These are phyloP conservation scores for Nissolia schottii DNA, from an alignment of 306 rosid genomes.

Conservation along the genomic window DNA sequence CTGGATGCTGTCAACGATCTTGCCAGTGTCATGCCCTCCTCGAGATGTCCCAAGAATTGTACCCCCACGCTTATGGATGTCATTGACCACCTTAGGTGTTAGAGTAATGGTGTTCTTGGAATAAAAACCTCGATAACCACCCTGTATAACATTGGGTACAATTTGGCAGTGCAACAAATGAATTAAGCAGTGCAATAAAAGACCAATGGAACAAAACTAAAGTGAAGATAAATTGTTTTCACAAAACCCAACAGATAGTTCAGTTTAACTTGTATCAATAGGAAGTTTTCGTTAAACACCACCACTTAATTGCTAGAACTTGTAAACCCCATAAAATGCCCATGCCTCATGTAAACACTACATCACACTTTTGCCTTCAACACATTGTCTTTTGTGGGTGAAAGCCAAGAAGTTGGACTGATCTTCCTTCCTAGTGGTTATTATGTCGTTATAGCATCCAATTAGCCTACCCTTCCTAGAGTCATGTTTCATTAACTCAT, in stretches of 20 bases:
- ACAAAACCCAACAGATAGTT: conserved; percentile 7
- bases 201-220: neutral
- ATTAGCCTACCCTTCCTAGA: neutral
- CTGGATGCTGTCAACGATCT: conserved; percentile 96
- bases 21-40: conserved; percentile 85
- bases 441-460: neutral
- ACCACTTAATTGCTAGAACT: neutral
- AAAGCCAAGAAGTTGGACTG: neutral
- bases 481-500: conserved; percentile 13
- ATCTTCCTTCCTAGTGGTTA: neutral
- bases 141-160: conserved; percentile 43
- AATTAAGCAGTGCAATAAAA: conserved; percentile 5
- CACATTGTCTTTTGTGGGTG: neutral
- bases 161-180: conserved; percentile 14
- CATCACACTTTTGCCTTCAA: neutral
- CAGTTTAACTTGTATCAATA: neutral
- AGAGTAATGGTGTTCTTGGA: conserved; percentile 63
- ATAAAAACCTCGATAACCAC: conserved; percentile 93
- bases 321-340: neutral
- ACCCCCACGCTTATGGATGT: conserved; percentile 96
- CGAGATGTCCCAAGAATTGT: conserved; percentile 87
- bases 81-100: conserved; percentile 86
- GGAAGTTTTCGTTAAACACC: neutral
- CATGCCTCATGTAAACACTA: neutral
- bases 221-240: neutral